These are phyloP conservation scores for Saururus chinensis DNA, from an alignment of 164 flowering plant genomes.

Conservation along the genomic window DNA sequence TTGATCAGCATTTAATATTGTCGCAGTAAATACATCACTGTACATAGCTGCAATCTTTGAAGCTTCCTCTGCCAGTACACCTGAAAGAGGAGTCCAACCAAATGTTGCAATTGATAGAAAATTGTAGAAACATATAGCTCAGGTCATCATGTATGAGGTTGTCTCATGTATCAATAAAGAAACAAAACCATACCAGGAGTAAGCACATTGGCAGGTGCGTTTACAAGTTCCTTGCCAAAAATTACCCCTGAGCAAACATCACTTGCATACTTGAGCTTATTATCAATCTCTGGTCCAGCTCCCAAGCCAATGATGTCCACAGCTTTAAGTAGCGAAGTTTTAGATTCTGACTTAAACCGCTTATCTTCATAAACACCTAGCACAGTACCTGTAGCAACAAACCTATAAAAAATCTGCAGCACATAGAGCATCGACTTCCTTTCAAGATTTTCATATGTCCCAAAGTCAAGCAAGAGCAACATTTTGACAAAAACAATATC, in stretches of 20 bases:
- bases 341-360: slow-evolving; percentile 79
- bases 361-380: slow-evolving; percentile 73
- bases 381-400: slow-evolving; percentile 42
- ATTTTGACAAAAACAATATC: too few species aligned
- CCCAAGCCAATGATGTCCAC: slow-evolving; percentile 90
- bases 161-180: not conserved
- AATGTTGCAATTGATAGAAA: not conserved
- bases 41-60: slow-evolving; percentile 59
- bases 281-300: slow-evolving; percentile 65
- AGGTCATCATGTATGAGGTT: not conserved
- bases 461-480: too few species aligned
- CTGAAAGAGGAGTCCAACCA: slow-evolving; percentile 22
- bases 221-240: slow-evolving; percentile 79
- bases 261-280: slow-evolving; percentile 62
- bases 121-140: not conserved
- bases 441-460: not conserved
- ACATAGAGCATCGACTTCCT: not conserved
- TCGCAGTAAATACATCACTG: slow-evolving; percentile 77
- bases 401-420: not conserved
- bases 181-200: slow-evolving; percentile 66
- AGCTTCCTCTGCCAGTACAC: slow-evolving; percentile 82
- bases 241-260: slow-evolving; percentile 72
- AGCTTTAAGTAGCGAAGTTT: slow-evolving; percentile 49
- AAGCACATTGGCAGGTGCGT: slow-evolving; percentile 96
- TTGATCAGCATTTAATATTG: slow-evolving; percentile 63